These are phyloP conservation scores for Carex pumila DNA, from an alignment of 176 grass and related monocot genomes.

Conservation along the genomic window DNA sequence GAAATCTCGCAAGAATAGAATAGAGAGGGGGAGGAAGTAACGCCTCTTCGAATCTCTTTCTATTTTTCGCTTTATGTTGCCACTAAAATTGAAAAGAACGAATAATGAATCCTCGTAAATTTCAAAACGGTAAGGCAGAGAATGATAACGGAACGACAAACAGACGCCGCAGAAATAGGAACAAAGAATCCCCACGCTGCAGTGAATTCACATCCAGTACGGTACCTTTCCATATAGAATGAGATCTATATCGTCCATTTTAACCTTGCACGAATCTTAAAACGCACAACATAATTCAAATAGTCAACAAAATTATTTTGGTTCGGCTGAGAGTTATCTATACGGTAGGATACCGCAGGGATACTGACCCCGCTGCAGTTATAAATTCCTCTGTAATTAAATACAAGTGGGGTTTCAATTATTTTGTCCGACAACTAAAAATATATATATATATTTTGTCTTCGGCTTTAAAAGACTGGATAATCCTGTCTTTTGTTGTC, in stretches of 20 bases:
- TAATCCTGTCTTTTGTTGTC: background rate
- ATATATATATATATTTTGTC: background rate
- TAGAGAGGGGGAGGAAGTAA: background rate
- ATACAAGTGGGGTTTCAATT: background rate
- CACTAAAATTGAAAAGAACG: background rate
- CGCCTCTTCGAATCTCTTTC: background rate
- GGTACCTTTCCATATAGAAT: no score
- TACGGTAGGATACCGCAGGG: no score
- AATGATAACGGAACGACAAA: constrained; percentile 1
- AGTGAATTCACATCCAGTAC: background rate
- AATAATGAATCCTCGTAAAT: background rate
- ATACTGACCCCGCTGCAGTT: background rate
- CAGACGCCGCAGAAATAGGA: background rate
- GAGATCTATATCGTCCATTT: no score
- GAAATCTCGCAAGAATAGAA: background rate
- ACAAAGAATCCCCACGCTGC: background rate
- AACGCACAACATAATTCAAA: no score
- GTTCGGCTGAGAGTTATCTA: no score
- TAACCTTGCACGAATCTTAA: no score
- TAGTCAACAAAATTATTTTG: no score
- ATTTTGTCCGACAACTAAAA: background rate
- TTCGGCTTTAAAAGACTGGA: background rate
- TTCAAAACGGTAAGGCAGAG: constrained; percentile 13
- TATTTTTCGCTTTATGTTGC: background rate
- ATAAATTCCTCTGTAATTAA: background rate